Base-by-base conservation (phyloP, 2,329 filamentous ascomycete species). In the Xylariaceae sp. region DNA sequence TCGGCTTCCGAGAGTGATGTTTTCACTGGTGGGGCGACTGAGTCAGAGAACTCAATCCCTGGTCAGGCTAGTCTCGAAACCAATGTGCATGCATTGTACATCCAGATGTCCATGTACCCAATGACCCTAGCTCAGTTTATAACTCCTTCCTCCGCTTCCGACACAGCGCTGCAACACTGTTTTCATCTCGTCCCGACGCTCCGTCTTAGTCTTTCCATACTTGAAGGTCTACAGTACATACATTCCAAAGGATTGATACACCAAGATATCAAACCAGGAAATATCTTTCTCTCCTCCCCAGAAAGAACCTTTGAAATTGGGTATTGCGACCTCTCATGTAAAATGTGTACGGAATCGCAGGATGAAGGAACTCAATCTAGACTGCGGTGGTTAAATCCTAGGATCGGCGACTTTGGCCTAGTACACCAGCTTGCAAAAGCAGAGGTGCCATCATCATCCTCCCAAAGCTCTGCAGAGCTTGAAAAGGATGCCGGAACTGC, bases 21-120 rank as follows among this genome's bases (percentile, higher is more conserved):
- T 10, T 70, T 70, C 36, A 64, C 65, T 15, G 68, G 69, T 32
- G 68, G 65, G 35, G 55, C 49, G 10, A 58, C 48, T 24, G 58
- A 49, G 29, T 72, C 67, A 4, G 71, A 68, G 29, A 57, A 69
- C 30, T 68, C 70, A n/a, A 59, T 50, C 70, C 26, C 63, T 66
- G 46, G 59, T 53, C 32, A 60, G 37, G 52, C 65, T 27, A 56
- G 62, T 2, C 53, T 64, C 20, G 66, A 70, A 7, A 40, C 54
- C 1, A 41, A 43, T 32, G 60, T 66, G 4, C 72, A 85, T 9
- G 79, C 80, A 4, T 73, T 88, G 7, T 84, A 87, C 65, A 83
- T 88, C n/a, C 85, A 88, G 64, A 88, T 88, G 85, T 84, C 82
- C 2, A 71, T 88, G 4, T 84, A 87, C 63, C 83, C 84, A 0